These are phyloP conservation scores for Alternaria longipes DNA, from an alignment of 2,329 filamentous ascomycete species.

Conservation along the genomic window DNA sequence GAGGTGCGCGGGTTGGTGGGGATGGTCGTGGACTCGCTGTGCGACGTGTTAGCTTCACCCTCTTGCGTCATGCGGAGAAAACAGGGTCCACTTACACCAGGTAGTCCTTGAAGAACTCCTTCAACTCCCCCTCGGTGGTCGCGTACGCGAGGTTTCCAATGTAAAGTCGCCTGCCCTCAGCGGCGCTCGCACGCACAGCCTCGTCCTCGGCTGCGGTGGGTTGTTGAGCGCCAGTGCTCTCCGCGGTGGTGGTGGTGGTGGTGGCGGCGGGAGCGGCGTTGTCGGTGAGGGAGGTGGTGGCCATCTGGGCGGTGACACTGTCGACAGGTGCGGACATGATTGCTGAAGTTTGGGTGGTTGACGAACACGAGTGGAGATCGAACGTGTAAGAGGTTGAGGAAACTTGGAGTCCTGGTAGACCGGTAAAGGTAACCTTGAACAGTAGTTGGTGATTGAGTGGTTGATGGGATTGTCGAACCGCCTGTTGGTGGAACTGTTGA, in stretches of 20 bases:
- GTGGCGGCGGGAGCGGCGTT: constrained; percentile 25
- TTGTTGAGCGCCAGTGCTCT: constrained; percentile 64
- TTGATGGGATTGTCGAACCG: constrained; percentile 56
- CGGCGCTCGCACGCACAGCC: constrained; percentile 94
- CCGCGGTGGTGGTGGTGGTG: constrained; percentile 50
- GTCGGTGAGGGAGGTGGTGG: constrained; percentile 71
- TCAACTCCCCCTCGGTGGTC: constrained; percentile 99
- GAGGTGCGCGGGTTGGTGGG: constrained; percentile 99
- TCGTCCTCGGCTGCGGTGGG: constrained; percentile 81
- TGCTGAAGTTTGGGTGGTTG: constrained; percentile 61
- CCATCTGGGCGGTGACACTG: constrained; percentile 77
- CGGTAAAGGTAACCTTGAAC: constrained; percentile 53
- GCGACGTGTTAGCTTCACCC: constrained; percentile 36
- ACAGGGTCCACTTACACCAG: constrained; percentile 80
- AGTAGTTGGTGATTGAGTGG: constrained; percentile 38
- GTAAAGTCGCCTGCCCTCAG: constrained; percentile 98
- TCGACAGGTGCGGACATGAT: constrained; percentile 88
- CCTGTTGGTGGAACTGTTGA: constrained; percentile 60
- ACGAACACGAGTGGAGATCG: constrained; percentile 61
- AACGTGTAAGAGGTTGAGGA: constrained; percentile 50
- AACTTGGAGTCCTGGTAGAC: constrained; percentile 56
- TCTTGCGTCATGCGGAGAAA: constrained; percentile 27
- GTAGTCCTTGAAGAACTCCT: constrained; percentile 99
- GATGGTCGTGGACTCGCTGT: constrained; percentile 97
- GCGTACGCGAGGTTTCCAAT: constrained; percentile 99